Percentiles rank a stretch among this genome's conserved stretches.
These are phyloP conservation scores for Linderniella brevidens DNA, from an alignment of 257 asterid genomes.

Conservation along the genomic window DNA sequence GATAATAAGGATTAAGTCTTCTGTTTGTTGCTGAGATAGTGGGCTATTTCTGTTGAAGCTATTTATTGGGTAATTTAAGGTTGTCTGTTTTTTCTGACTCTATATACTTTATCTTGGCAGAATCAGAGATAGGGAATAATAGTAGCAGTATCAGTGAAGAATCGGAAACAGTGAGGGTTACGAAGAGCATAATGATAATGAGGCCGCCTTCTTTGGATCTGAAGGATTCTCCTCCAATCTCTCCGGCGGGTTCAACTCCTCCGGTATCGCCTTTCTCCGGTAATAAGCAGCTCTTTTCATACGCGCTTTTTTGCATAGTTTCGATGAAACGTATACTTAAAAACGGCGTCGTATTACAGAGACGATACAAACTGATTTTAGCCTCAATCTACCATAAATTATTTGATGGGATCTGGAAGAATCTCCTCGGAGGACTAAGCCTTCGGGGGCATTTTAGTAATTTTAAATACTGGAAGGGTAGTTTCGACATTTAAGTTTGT, in stretches of 20 bases:
- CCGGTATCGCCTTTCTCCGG: conserved; percentile 95
- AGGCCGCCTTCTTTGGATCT: conserved; percentile 36
- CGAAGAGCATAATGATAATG: conserved; percentile 84
- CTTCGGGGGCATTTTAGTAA: too few species aligned
- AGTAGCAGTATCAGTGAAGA: too few species aligned
- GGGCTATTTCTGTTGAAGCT: too few species aligned
- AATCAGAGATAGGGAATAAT: conserved; percentile 27
- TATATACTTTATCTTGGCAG: conserved; percentile 11
- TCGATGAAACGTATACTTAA: not conserved
- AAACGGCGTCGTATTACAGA: not conserved
- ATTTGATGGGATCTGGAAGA: too few species aligned
- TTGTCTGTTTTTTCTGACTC: too few species aligned
- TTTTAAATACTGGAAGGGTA: too few species aligned
- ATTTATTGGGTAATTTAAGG: too few species aligned
- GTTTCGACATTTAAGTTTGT: too few species aligned
- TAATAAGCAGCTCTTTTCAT: conserved; percentile 18
- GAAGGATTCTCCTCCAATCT: conserved; percentile 75
- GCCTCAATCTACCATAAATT: too few species aligned
- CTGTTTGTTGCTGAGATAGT: not conserved
- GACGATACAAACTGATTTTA: too few species aligned
- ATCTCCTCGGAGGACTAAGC: too few species aligned
- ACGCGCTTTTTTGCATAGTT: not conserved
- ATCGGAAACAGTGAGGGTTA: conserved; percentile 51
- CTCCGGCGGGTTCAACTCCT: conserved; percentile 71
- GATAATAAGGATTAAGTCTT: not conserved